Evolutionary conservation across 2,329 filamentous ascomycete genomes (phyloP).

Genomic region (Ophiosphaerella herpotricha): DNA sequence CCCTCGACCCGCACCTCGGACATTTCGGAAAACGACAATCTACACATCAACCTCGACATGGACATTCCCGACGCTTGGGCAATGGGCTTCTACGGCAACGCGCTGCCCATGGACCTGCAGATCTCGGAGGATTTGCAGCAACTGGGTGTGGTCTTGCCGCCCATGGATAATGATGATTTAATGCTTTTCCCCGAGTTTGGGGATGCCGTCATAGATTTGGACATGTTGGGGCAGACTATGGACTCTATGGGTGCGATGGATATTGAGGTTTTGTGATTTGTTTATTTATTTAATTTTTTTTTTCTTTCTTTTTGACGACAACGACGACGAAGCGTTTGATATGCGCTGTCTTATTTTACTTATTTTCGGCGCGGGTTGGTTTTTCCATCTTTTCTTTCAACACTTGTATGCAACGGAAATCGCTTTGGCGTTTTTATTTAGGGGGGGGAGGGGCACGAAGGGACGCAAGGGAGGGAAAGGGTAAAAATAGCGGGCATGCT

Average conservation of each 20-base stretch:
- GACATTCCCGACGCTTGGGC: constrained; percentile 42
- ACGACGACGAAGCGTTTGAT: too few species aligned
- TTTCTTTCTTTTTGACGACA: too few species aligned
- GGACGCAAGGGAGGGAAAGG: too few species aligned
- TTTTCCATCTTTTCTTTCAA: too few species aligned
- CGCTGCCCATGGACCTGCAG: constrained; percentile 37
- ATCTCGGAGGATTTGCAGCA: constrained; percentile 38
- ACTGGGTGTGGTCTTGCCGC: constrained; percentile 37
- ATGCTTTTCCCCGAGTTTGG: constrained; percentile 38
- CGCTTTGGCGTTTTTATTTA: too few species aligned
- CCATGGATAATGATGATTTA: constrained; percentile 43
- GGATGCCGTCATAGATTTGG: constrained; percentile 38
- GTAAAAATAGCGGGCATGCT: too few species aligned
- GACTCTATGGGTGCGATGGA: constrained; percentile 26
- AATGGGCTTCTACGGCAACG: constrained; percentile 29
- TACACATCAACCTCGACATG: constrained; percentile 46
- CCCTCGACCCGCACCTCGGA: constrained; percentile 48
- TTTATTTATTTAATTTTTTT: too few species aligned
- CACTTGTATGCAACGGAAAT: too few species aligned
- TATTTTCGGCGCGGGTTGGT: too few species aligned
- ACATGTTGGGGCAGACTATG: constrained; percentile 39
- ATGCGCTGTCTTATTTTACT: too few species aligned
- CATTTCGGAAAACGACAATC: constrained; percentile 49
- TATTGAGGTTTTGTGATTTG: too few species aligned
- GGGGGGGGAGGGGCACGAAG: too few species aligned